Conservation (phyloP, 345 rosid species). For the Angophora floribunda region DNA sequence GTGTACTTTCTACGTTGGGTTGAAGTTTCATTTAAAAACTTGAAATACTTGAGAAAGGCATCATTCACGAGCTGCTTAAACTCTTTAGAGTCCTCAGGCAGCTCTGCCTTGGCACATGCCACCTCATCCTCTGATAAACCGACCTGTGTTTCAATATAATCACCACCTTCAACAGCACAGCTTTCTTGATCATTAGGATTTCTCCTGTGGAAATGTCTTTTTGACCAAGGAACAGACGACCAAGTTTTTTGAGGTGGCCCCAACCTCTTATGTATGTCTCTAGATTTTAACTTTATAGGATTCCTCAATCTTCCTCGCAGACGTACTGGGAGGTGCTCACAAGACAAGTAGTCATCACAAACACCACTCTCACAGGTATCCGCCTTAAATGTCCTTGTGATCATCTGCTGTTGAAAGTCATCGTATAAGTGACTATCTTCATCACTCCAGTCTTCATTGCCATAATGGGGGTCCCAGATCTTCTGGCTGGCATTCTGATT, state of each 20-base stretch:
- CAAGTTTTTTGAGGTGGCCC: neutral
- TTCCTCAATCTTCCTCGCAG: conserved; percentile 3
- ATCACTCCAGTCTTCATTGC: conserved; percentile 1
- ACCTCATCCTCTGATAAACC: neutral
- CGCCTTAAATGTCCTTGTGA: neutral
- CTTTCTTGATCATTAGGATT: neutral
- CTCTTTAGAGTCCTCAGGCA: conserved; percentile 23
- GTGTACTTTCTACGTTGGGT: conserved; percentile 21
- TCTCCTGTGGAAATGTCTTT: neutral
- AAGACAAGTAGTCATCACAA: conserved; percentile 3
- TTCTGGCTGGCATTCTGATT: neutral
- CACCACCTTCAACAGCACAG: neutral
- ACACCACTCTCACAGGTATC: conserved; percentile 4
- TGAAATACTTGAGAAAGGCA: conserved; percentile 30
- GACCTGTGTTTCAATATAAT: neutral
- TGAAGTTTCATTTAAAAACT: conserved; percentile 33
- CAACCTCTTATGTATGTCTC: conserved; percentile 1
- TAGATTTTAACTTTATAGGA: conserved; percentile 1
- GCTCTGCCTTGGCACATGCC: conserved; percentile 1
- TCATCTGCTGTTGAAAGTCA: neutral
- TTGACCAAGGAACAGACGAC: neutral
- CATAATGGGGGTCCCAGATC: neutral
- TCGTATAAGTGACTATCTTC: conserved; percentile 1
- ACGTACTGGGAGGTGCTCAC: conserved; percentile 5
- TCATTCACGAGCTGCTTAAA: conserved; percentile 23